Base-by-base conservation (phyloP, 306 rosid species). In the Medicago truncatula region DNA sequence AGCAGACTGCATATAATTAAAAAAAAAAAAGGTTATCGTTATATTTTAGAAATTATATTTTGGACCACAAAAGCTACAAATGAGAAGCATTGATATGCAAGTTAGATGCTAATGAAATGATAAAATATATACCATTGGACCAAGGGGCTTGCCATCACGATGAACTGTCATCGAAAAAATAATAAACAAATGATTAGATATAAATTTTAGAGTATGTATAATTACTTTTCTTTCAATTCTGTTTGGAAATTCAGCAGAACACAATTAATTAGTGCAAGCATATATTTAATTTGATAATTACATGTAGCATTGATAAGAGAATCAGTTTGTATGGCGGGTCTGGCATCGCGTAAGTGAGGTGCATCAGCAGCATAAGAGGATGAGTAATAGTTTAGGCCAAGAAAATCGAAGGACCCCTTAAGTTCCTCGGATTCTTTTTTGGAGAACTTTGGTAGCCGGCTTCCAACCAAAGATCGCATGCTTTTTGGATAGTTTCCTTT, bases 381-480 rank as follows among this genome's bases (percentile, higher is more conserved):
- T 38, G 85, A 76, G 81, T 82, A 82, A 74, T 82, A 82, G 71
- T 82, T 82, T 71, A 82, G 71, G 41, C 85, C 85, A 9, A 82
- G 71, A 82, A 82, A 82, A 71, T 82, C 82, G 62, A 71, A 82
- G 5, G 85, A 82, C 50, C 85, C 85, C 60, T 63, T 76, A 7
- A 82, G 58, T 46, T 64, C 78, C 74, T 66, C 13, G 52, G 71
- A 39, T 65, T 82, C 82, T 76, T 82, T 71, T 71, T 46, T 66
- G 36, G 85, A 44, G 66, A 82, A 76, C 50, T 76, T 3, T 0
- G 78, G 85, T 23, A 82, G 52, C 66, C 85, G 70, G 18, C 36
- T 56, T 57, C 85, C 82, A 12, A 76, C 69, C 78, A 76, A n/a
- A 46, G 81, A 56, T 76, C 46, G 75, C 85, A 82, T 76, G 66